These are phyloP conservation scores for Hemileia vastatrix DNA, from an alignment of 1,284 basidiomycete genomes.

Conservation along the genomic window DNA sequence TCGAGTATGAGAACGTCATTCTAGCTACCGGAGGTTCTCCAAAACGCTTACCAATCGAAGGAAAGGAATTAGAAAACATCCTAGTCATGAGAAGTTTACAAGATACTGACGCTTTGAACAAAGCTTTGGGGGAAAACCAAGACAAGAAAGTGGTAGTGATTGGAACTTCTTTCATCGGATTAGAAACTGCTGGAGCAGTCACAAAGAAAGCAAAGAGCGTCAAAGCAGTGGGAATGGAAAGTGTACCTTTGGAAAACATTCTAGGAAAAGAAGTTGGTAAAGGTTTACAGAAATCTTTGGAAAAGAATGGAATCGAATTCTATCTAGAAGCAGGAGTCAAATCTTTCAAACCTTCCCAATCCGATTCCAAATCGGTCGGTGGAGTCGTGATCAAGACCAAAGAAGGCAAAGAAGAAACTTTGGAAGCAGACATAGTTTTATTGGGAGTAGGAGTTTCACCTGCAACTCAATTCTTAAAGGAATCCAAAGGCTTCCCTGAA, in stretches of 20 bases:
- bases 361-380: constrained; percentile 46
- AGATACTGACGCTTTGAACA: constrained; percentile 66
- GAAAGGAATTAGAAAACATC: constrained; percentile 65
- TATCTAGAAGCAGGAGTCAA: constrained; percentile 61
- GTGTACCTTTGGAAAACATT: constrained; percentile 67
- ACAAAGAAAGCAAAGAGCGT: constrained; percentile 60
- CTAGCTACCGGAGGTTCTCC: constrained; percentile 46
- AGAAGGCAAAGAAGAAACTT: constrained; percentile 52
- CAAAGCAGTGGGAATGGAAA: constrained; percentile 74
- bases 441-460: constrained; percentile 83
- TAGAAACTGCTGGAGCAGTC: constrained; percentile 74
- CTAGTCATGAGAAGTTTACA: constrained; percentile 62
- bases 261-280: constrained; percentile 71
- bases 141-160: constrained; percentile 68
- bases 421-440: constrained; percentile 68
- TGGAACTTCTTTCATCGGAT: constrained; percentile 86
- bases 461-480: constrained; percentile 70
- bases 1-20: constrained; percentile 45
- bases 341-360: constrained; percentile 57
- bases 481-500: constrained; percentile 50
- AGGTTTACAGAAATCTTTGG: constrained; percentile 68
- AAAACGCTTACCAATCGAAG: constrained; percentile 63
- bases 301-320: constrained; percentile 71
- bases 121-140: constrained; percentile 51
- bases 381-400: constrained; percentile 60